Conservation (phyloP, 2,329 filamentous ascomycete species). For the Sclerotinia trifoliorum region DNA sequence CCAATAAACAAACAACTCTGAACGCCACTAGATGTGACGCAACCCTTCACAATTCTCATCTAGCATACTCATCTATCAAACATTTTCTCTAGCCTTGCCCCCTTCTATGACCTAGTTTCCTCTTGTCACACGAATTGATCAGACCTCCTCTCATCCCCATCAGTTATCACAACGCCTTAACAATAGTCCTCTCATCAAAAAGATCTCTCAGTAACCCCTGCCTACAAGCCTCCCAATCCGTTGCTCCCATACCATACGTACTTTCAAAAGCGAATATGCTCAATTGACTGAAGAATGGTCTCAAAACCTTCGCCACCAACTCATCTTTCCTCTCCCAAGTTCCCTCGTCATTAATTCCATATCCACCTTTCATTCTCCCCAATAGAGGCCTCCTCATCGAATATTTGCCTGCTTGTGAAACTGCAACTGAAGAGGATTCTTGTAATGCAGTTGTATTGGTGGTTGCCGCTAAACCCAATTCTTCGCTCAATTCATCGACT, state of each 20-base stretch:
- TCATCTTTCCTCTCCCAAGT: conserved; percentile 61
- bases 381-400: conserved; percentile 44
- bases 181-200: conserved; percentile 73
- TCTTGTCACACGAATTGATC: neutral
- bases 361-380: conserved; percentile 31
- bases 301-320: conserved; percentile 72
- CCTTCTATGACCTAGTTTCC: neutral
- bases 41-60: conserved; percentile 1
- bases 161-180: conserved; percentile 47
- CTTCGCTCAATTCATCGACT: conserved; percentile 80
- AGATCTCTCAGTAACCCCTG: conserved; percentile 67
- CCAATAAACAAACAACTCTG: conserved; percentile 1
- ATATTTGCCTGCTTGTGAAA: conserved; percentile 30
- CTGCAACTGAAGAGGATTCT: conserved; percentile 26
- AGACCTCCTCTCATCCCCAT: neutral
- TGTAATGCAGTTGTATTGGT: conserved; percentile 20
- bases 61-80: conserved; percentile 5
- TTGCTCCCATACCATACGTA: conserved; percentile 76
- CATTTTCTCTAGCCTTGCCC: neutral
- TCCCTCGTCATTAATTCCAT: conserved; percentile 54
- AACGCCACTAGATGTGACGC: neutral
- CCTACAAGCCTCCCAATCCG: conserved; percentile 65
- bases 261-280: conserved; percentile 94
- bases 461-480: conserved; percentile 48
- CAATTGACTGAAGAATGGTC: conserved; percentile 86